Evolutionary conservation across 192 early-diverging fungal genomes (phyloP).

Genomic region (Haplosporangium gracile): DNA sequence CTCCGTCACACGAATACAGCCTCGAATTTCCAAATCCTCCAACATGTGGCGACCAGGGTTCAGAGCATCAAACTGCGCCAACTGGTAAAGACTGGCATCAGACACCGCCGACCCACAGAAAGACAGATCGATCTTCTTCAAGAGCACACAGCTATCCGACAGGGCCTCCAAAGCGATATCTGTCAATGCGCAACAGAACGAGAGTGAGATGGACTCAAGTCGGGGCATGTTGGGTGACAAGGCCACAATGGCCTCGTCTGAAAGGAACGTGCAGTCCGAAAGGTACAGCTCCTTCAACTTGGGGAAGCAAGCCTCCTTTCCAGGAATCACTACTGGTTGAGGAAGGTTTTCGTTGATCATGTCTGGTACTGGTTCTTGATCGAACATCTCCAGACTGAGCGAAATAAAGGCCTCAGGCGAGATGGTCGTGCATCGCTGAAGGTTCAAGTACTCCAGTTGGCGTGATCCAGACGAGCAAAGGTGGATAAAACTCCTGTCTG

Average conservation of each 20-base stretch:
- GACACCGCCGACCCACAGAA: constrained; percentile 84
- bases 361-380: background rate
- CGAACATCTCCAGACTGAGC: constrained; percentile 8
- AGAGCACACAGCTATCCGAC: constrained; percentile 45
- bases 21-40: constrained; percentile 67
- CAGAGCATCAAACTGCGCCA: constrained; percentile 57
- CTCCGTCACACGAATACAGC: constrained; percentile 65
- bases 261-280: constrained; percentile 83
- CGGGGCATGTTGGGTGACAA: constrained; percentile 68
- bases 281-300: constrained; percentile 69
- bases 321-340: background rate
- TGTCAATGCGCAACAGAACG: constrained; percentile 84
- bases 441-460: constrained; percentile 70
- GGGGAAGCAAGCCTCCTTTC: constrained; percentile 40
- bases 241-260: constrained; percentile 71
- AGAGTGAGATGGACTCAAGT: constrained; percentile 69
- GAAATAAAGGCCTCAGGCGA: constrained; percentile 71
- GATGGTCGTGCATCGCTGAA: constrained; percentile 85
- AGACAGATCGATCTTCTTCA: constrained; percentile 72
- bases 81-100: constrained; percentile 63
- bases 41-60: constrained; percentile 46
- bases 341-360: background rate
- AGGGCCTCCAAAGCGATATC: constrained; percentile 66
- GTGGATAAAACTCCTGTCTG: constrained; percentile 69
- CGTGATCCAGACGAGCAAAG: constrained; percentile 59